These are phyloP conservation scores for Herpetomonas tarakana DNA, from an alignment of 208 protist species.

Conservation along the genomic window DNA sequence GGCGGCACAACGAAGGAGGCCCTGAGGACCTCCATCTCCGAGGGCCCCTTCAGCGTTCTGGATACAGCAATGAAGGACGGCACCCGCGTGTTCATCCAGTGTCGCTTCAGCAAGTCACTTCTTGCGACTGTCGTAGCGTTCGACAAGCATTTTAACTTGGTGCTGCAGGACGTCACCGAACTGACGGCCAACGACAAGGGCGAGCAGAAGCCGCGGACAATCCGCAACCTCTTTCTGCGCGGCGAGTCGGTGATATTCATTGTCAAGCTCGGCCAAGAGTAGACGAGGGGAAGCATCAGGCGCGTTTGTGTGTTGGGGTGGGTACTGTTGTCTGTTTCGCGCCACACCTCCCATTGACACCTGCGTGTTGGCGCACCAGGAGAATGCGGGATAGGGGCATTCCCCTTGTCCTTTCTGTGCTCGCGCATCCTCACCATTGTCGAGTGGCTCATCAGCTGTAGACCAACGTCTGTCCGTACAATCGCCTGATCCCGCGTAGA, in stretches of 20 bases:
- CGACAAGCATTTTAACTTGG: slow-evolving; percentile 99
- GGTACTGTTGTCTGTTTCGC: too few species aligned
- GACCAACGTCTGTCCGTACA: too few species aligned
- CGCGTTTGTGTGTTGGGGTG: too few species aligned
- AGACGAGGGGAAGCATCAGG: background rate
- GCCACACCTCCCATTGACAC: too few species aligned
- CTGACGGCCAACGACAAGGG: slow-evolving; percentile 87
- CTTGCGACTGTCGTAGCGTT: slow-evolving; percentile 98
- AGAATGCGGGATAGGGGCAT: too few species aligned
- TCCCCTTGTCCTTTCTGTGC: too few species aligned
- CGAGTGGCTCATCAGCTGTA: too few species aligned
- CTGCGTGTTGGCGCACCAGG: too few species aligned
- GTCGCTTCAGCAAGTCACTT: slow-evolving; percentile 99
- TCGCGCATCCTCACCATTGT: too few species aligned
- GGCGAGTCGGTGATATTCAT: slow-evolving; percentile 99
- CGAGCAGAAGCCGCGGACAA: slow-evolving; percentile 94
- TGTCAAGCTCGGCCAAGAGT: slow-evolving; percentile 90
- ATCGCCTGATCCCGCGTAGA: too few species aligned
- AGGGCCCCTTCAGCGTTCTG: slow-evolving; percentile 80
- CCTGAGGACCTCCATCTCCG: slow-evolving; percentile 48
- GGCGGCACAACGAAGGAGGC: slow-evolving; percentile 65
- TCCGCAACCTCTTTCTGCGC: slow-evolving; percentile 98
- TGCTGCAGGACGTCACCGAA: slow-evolving; percentile 92
- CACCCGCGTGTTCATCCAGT: slow-evolving; percentile 97
- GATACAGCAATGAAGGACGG: slow-evolving; percentile 74